Evolutionary conservation across 1,139 yeast species (phyloP), one percentile per base, ranked within the genome.

Genomic region (Pichia terricola): DNA sequence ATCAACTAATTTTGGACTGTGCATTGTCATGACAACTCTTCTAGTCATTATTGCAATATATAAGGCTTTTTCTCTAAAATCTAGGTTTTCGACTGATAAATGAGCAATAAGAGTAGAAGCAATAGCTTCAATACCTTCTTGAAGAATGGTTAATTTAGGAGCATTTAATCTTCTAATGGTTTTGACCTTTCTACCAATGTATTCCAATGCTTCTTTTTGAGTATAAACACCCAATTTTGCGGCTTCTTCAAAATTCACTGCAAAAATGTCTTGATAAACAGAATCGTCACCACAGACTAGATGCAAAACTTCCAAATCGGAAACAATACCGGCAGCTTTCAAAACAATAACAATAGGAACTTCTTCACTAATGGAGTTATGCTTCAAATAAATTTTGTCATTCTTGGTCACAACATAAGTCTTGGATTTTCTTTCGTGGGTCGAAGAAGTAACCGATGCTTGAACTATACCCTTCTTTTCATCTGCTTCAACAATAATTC

Each of bases 21-120:
- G 81, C 81, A 91, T 87, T 4, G 98, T 88, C 94, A 87, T 86
- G 30, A 91, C 74, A 3, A 91, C 97, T 58, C 97, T 76, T 62
- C 98, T 77, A 2, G 98, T 85, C 98, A 94, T 91, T 64, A 87
- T 81, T 6, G 97, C 96, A 54, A 91, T 80, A 61, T 91, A 91
- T 37, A 94, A 66, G 0, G 97, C 96, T 66, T 91, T 91, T 62
- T 88, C 96, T 53, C 95, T 76, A 68, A 91, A 88, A 59, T 91
- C 95, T 42, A 88, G 70, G 54, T 84, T 88, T 35, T 61, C 66
- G 6, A 89, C 96, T 0, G 95, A 79, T 52, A 91, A 75, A 66
- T 91, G 98, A 1, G 98, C 98, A 60, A 94, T 87, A 37, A 94
- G 81, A 3, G 97, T 89, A 26, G 96, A 89, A 4, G 98, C 97